Percentiles rank a stretch among this genome's conserved stretches.
Evolutionary conservation across 2,329 filamentous ascomycete genomes (phyloP).

Genomic region (Clarireedia hainanense): DNA sequence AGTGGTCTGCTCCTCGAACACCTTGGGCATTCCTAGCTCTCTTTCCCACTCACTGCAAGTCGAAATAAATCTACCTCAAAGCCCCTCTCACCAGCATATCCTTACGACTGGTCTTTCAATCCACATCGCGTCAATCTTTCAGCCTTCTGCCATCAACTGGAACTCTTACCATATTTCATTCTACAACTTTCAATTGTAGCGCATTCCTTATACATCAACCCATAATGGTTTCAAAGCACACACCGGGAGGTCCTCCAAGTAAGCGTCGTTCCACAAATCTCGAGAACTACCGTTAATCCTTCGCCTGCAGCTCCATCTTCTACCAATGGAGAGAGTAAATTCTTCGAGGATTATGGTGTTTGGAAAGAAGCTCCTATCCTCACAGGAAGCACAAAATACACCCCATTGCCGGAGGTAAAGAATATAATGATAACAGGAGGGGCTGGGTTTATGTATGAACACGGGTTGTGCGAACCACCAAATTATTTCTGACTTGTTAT

Average conservation of each 20-base stretch:
- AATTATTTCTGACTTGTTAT: constrained; percentile 15
- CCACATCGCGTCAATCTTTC: not conserved
- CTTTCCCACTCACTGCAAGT: not conserved
- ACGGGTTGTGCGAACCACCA: constrained; percentile 6
- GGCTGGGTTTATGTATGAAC: constrained; percentile 72
- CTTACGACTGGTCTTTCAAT: not conserved
- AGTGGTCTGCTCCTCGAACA: not conserved
- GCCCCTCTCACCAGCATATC: not conserved
- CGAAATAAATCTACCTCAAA: constrained; percentile 1
- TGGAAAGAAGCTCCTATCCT: constrained; percentile 68
- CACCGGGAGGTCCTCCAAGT: constrained; percentile 10
- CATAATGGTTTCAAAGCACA: constrained; percentile 10
- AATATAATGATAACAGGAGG: constrained; percentile 82
- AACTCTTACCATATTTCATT: not conserved
- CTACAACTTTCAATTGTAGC: not conserved
- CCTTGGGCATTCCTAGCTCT: constrained; percentile 1
- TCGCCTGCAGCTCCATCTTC: constrained; percentile 11
- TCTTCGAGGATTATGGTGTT: constrained; percentile 52
- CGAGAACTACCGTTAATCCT: not conserved
- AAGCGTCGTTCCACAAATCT: not conserved
- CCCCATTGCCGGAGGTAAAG: constrained; percentile 59
- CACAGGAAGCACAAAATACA: constrained; percentile 61
- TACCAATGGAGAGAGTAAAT: constrained; percentile 26
- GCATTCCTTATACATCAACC: no score
- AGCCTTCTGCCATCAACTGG: not conserved